Evolutionary conservation across 1,284 basidiomycete genomes (phyloP).

Genomic region (Ganoderma lucidum): DNA sequence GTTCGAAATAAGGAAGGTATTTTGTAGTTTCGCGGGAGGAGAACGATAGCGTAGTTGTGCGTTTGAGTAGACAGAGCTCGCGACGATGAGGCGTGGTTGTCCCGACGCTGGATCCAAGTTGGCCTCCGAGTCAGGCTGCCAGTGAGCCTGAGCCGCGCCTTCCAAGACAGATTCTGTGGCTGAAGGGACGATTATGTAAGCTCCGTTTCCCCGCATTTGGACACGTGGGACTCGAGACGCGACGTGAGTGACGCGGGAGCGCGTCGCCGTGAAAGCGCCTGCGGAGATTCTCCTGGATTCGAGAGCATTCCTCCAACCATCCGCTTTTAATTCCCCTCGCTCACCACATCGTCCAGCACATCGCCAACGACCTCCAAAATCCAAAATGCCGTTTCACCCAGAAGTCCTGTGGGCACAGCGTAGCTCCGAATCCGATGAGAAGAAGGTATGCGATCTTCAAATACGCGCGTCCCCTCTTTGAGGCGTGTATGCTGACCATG

Average conservation of each 20-base stretch:
- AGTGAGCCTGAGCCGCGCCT: no score
- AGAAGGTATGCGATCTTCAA: constrained; percentile 62
- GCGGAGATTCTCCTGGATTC: constrained; percentile 32
- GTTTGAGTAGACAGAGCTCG: background rate
- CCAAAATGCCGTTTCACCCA: constrained; percentile 67
- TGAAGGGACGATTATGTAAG: background rate
- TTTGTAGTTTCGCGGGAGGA: background rate
- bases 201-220: background rate
- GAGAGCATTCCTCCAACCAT: constrained; percentile 27
- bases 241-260: constrained; percentile 12
- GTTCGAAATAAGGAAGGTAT: background rate
- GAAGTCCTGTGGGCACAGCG: constrained; percentile 94
- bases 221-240: constrained; percentile 21
- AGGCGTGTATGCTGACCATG: constrained; percentile 35
- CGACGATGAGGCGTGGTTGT: background rate
- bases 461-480: constrained; percentile 10
- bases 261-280: constrained; percentile 24
- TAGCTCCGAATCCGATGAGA: constrained; percentile 68
- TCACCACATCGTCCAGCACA: constrained; percentile 27
- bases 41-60: background rate
- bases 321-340: constrained; percentile 27
- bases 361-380: constrained; percentile 19
- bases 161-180: background rate
- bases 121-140: background rate
- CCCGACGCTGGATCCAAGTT: background rate